Percentiles rank a stretch among this genome's conserved stretches.
phyloP scores from a whole-genome alignment of 805 yeast genomes.

The Saccharomyces paradoxus region DNA sequence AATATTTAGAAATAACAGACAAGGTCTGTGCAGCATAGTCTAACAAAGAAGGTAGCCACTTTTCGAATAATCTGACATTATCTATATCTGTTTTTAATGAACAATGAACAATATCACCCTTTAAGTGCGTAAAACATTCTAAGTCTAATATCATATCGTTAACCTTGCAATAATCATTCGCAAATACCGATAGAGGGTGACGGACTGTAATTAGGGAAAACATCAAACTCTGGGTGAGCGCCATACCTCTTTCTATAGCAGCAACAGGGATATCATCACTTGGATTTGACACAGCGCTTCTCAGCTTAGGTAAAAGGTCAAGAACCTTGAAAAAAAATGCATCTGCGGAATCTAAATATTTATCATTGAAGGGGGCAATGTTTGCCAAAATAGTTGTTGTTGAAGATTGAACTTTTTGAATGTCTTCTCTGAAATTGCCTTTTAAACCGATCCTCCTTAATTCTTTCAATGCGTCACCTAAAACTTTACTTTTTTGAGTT shows the following conservation, averaged over 20 bases:
- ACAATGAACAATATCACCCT: constrained; percentile 13
- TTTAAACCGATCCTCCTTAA: constrained; percentile 71
- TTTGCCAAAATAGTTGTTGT: constrained; percentile 55
- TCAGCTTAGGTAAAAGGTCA: constrained; percentile 72
- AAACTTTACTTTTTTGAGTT: constrained; percentile 68
- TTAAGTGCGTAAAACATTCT: constrained; percentile 15
- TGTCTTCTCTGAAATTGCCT: constrained; percentile 54
- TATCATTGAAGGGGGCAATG: constrained; percentile 37
- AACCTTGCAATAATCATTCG: constrained; percentile 15
- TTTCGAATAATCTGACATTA: constrained; percentile 11
- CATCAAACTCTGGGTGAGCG: constrained; percentile 64
- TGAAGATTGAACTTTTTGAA: constrained; percentile 52
- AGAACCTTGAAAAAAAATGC: constrained; percentile 56
- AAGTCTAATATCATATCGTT: constrained; percentile 14
- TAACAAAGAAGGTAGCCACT: constrained; percentile 31
- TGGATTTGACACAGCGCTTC: constrained; percentile 52
- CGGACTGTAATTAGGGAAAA: constrained; percentile 49
- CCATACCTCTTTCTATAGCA: constrained; percentile 70
- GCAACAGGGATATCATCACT: constrained; percentile 64
- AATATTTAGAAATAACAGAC: constrained; percentile 4
- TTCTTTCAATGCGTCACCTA: constrained; percentile 72
- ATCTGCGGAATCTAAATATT: constrained; percentile 40
- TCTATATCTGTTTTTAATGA: constrained; percentile 8
- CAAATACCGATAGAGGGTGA: constrained; percentile 34
- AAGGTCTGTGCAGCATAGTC: constrained; percentile 26